Evolutionary conservation across 192 early-diverging fungal genomes (phyloP).

Genomic region (Gamsiella multidivaricata): DNA sequence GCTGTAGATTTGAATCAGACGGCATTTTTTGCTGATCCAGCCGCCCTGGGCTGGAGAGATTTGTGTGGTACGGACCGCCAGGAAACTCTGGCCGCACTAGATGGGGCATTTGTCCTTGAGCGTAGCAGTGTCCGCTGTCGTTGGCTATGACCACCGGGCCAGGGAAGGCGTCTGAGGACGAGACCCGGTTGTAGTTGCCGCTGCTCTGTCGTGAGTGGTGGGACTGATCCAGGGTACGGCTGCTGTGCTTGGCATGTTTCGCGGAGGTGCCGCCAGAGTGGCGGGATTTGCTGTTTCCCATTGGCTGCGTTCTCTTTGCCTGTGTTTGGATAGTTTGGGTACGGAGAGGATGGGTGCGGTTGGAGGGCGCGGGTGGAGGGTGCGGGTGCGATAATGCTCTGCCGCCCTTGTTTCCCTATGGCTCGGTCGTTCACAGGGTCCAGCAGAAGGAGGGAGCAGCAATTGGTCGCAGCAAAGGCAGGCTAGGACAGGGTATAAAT

Average conservation of each 20-base stretch:
- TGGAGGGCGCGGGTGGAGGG: too few relatives aligned
- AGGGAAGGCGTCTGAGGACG: neutral
- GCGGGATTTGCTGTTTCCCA: conserved; percentile 51
- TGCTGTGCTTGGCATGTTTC: conserved; percentile 17
- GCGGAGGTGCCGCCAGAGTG: conserved; percentile 14
- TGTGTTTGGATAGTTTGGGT: too few relatives aligned
- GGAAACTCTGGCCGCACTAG: neutral
- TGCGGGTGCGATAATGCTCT: too few relatives aligned
- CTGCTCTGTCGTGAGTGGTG: neutral
- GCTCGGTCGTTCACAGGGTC: too few relatives aligned
- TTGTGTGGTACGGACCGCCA: conserved; percentile 7
- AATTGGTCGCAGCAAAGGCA: too few relatives aligned
- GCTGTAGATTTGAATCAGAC: conserved; percentile 29
- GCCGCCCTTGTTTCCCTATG: too few relatives aligned
- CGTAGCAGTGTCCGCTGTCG: conserved; percentile 40
- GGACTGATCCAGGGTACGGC: neutral
- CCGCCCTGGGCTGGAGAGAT: conserved; percentile 22
- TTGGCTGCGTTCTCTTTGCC: too few relatives aligned
- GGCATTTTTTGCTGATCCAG: conserved; percentile 19
- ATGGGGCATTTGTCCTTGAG: conserved; percentile 13
- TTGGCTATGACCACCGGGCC: neutral
- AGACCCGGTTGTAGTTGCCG: neutral
- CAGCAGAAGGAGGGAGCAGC: too few relatives aligned
- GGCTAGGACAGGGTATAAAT: too few relatives aligned
- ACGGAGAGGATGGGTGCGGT: too few relatives aligned